A percentile compares a stretch with the other conserved stretches of the same genome.
These are phyloP conservation scores for Hypoxylon sp. DNA, from an alignment of 2,329 filamentous ascomycete genomes.

Conservation along the genomic window DNA sequence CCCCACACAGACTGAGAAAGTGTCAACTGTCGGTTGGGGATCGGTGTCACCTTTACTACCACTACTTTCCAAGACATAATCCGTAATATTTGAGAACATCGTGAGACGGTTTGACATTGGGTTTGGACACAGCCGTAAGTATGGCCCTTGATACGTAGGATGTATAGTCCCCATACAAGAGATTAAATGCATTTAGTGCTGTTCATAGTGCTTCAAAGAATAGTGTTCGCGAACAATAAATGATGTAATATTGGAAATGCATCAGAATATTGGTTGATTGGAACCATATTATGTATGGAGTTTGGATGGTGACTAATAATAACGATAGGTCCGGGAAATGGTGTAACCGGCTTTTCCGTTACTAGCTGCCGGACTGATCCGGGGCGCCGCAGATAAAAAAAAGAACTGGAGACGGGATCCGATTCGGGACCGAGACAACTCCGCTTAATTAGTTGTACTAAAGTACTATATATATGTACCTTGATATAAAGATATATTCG, in stretches of 20 bases:
- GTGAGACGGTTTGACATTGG: neutral
- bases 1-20: neutral
- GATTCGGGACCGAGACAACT: neutral
- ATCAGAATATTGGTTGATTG: neutral
- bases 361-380: neutral
- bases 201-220: neutral
- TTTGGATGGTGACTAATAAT: neutral
- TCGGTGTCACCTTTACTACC: neutral
- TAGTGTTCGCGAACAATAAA: neutral
- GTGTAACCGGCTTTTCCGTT: neutral
- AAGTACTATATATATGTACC: neutral
- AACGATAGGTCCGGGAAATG: neutral
- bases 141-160: neutral
- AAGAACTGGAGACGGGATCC: neutral
- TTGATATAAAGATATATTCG: slow-evolving; percentile 15
- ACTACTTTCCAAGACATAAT: neutral
- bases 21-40: neutral
- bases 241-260: neutral
- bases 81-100: neutral
- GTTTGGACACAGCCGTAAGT: neutral
- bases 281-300: neutral
- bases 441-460: neutral
- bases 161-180: neutral
- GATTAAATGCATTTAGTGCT: neutral
- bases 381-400: neutral